Conservation (phyloP, 2,329 filamentous ascomycete genomes). For the Fusarium proliferatum region DNA sequence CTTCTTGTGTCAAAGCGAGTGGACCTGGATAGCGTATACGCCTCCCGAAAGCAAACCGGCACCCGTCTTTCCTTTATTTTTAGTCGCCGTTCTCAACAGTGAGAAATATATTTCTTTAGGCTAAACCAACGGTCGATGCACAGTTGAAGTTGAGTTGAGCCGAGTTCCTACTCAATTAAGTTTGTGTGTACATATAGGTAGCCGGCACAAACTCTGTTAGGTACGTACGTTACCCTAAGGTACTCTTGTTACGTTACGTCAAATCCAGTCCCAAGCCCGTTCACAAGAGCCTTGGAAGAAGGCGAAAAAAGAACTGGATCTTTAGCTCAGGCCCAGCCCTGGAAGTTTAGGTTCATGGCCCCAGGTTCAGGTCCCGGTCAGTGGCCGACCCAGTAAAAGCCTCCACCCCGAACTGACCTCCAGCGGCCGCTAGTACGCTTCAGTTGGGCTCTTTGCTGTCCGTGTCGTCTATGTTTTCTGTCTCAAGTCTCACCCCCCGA, state of each 20-base stretch:
- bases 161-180: background rate
- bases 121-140: constrained; percentile 3
- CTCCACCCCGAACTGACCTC: background rate
- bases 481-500: constrained; percentile 23
- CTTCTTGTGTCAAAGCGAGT: constrained; percentile 2
- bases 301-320: constrained; percentile 6
- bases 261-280: constrained; percentile 8
- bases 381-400: constrained; percentile 9
- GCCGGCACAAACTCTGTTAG: background rate
- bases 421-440: constrained; percentile 32
- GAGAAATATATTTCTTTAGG: background rate
- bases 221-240: constrained; percentile 2
- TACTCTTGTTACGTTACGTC: constrained; percentile 12
- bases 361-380: background rate
- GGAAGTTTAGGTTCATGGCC: constrained; percentile 1
- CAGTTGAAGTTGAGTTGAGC: background rate
- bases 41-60: constrained; percentile 32
- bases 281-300: constrained; percentile 11
- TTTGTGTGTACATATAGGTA: background rate
- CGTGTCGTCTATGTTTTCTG: constrained; percentile 6
- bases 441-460: constrained; percentile 5
- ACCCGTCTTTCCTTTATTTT: constrained; percentile 12
- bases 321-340: background rate
- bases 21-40: constrained; percentile 28
- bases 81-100: constrained; percentile 15